phyloP scores from a whole-genome alignment of 306 rosid genomes.

The Senna tora region DNA sequence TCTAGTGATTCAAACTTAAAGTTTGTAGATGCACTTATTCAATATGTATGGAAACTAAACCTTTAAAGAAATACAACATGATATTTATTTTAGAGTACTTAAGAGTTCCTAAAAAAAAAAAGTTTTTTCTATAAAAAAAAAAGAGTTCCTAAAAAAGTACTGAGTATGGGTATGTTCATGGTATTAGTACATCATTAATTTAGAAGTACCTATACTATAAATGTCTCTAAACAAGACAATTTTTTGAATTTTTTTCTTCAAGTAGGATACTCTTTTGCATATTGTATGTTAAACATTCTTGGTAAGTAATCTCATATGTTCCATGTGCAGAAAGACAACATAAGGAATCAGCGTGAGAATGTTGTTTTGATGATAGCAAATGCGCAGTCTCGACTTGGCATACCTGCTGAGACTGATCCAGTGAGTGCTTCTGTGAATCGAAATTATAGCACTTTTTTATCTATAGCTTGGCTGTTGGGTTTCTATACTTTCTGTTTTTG shows the following conservation, averaged over 20 bases:
- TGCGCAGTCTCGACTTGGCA: constrained; percentile 79
- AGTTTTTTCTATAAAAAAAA: too few species aligned
- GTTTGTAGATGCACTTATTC: too few species aligned
- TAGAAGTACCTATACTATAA: too few species aligned
- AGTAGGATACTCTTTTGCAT: constrained; percentile 17
- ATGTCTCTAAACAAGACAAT: constrained; percentile 2
- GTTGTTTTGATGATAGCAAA: constrained; percentile 86
- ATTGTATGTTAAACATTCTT: constrained; percentile 9
- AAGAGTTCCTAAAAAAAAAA: too few species aligned
- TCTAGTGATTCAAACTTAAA: too few species aligned
- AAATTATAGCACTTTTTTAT: constrained; percentile 24
- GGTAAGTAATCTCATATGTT: constrained; percentile 1
- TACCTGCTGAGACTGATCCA: constrained; percentile 66
- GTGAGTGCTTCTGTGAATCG: constrained; percentile 58
- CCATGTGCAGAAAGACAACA: constrained; percentile 76
- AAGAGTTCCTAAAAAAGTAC: too few species aligned
- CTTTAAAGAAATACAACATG: too few species aligned
- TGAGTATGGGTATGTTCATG: too few species aligned
- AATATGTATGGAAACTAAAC: too few species aligned
- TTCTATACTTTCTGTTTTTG: constrained; percentile 19
- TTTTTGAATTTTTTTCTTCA: constrained; percentile 16
- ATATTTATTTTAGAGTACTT: too few species aligned
- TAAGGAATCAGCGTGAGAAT: constrained; percentile 91
- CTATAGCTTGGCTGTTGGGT: constrained; percentile 20
- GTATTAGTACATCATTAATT: too few species aligned